Base-by-base conservation (phyloP, 495 filamentous ascomycete genomes). In the Aspergillus incahuasiensis region DNA sequence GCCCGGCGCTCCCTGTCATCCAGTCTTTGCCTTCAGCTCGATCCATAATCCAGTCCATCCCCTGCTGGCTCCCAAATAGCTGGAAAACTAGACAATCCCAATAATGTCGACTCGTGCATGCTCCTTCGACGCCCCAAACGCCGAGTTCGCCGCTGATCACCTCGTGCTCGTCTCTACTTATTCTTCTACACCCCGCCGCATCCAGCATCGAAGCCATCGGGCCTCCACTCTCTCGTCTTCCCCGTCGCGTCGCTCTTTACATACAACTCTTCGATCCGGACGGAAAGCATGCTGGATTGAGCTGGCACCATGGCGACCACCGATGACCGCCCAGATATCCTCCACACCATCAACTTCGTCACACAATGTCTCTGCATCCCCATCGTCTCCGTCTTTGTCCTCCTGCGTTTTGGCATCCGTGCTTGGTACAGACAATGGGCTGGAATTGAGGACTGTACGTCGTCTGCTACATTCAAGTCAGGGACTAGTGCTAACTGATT, bases 351-450 rank as follows among this genome's bases (percentile, higher is more conserved):
- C 34, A 76, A 74, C 46, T 55, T 74, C 0, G 68, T 75, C 34
- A 74, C 71, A 11, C 74, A 80, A 60, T 66, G 61, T 30, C 60
- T 80, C n/a, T 79, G 73, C 57, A 68, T 80, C 41, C 67, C 68
- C 1, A 65, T 80, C 40, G 63, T 71, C 18, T 64, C 69, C 13
- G 28, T 72, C 1, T 73, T 77, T 41, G 64, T 79, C 15, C 51
- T 48, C 1, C 48, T 75, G 22, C 72, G 77, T 4, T 66, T 74
- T 19, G 68, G 65, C 43, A 67, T 69, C n/a, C 70, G 73, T 43
- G 51, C 58, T 7, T 66, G 63, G 7, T 74, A 77, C 30, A 69
- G 67, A 30, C 69, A 71, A 22, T 57, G 54, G 16, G 57, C 74
- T 3, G 63, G 63, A 3, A 38, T 69, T 51, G 75, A 80, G 59